A percentile compares a stretch with the other conserved stretches of the same genome.
Conservation (phyloP, 1,284 basidiomycete species). For the Amylostereum chailletii region DNA sequence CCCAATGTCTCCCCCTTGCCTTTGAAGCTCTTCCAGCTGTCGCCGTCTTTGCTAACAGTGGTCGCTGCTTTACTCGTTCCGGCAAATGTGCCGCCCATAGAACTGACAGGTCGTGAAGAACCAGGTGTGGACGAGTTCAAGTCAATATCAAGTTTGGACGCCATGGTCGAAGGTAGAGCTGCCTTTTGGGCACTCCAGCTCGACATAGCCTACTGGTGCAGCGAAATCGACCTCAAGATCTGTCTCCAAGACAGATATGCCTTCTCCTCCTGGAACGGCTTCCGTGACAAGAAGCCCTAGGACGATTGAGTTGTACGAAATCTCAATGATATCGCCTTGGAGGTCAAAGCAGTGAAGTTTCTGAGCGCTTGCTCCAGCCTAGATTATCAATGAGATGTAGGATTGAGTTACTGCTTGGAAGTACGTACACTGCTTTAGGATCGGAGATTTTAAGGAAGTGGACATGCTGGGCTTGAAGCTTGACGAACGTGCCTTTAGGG, state of each 20-base stretch:
- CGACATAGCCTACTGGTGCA: slow-evolving; percentile 73
- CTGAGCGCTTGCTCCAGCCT: slow-evolving; percentile 93
- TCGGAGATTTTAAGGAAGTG: slow-evolving; percentile 95
- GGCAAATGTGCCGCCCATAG: slow-evolving; percentile 59
- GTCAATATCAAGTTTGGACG: slow-evolving; percentile 94
- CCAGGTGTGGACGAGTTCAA: slow-evolving; percentile 74
- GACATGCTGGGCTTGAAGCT: slow-evolving; percentile 92
- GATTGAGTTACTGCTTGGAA: background rate
- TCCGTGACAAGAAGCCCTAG: slow-evolving; percentile 98
- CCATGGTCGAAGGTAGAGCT: slow-evolving; percentile 86
- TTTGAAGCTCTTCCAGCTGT: slow-evolving; percentile 89
- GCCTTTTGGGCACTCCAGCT: slow-evolving; percentile 81
- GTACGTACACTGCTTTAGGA: slow-evolving; percentile 89
- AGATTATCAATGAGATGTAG: slow-evolving; percentile 1
- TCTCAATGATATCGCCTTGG: slow-evolving; percentile 89
- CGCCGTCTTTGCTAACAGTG: slow-evolving; percentile 62
- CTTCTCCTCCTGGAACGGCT: slow-evolving; percentile 77
- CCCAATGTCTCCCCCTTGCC: slow-evolving; percentile 84
- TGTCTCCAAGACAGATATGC: slow-evolving; percentile 90
- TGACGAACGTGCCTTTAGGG: slow-evolving; percentile 92
- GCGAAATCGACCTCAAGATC: slow-evolving; percentile 92
- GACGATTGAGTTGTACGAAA: slow-evolving; percentile 85
- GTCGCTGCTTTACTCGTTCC: slow-evolving; percentile 32
- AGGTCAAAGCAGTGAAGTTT: slow-evolving; percentile 83
- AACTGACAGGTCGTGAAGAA: slow-evolving; percentile 73